These are phyloP conservation scores for Coprinopsis marcescibilis DNA, from an alignment of 768 basidiomycete genomes.

Conservation along the genomic window DNA sequence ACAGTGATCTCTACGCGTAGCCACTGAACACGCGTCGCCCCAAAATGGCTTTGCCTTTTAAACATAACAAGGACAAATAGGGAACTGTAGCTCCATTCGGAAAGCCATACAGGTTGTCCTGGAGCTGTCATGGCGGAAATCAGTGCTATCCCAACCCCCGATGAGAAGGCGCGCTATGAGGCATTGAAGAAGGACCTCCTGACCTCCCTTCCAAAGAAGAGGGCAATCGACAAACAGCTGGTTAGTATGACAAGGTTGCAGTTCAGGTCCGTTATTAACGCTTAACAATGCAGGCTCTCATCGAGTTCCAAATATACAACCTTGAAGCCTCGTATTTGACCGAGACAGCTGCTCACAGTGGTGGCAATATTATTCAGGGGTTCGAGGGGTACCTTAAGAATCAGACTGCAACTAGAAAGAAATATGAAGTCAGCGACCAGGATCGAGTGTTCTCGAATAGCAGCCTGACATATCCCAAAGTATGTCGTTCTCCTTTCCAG, in stretches of 20 bases:
- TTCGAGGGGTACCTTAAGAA: constrained; percentile 86
- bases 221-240: constrained; percentile 70
- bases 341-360: constrained; percentile 70
- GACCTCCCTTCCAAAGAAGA: constrained; percentile 69
- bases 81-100: constrained; percentile 2
- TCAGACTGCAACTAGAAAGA: constrained; percentile 58
- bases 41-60: constrained; percentile 16
- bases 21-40: constrained; percentile 28
- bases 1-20: constrained; percentile 21
- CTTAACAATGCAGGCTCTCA: constrained; percentile 53
- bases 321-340: constrained; percentile 71
- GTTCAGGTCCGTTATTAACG: too few species aligned
- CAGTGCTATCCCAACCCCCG: constrained; percentile 39
- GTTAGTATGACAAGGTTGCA: too few species aligned
- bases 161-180: constrained; percentile 70
- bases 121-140: constrained; percentile 32
- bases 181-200: constrained; percentile 68
- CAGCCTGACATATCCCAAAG: constrained; percentile 73
- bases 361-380: constrained; percentile 84
- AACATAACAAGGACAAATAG: constrained; percentile 24
- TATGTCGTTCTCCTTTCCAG: constrained; percentile 18
- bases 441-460: constrained; percentile 82
- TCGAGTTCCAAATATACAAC: constrained; percentile 75
- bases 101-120: background rate
- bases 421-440: constrained; percentile 68